Conservation (phyloP, 805 yeast species). For the Ogataea allantospora region DNA sequence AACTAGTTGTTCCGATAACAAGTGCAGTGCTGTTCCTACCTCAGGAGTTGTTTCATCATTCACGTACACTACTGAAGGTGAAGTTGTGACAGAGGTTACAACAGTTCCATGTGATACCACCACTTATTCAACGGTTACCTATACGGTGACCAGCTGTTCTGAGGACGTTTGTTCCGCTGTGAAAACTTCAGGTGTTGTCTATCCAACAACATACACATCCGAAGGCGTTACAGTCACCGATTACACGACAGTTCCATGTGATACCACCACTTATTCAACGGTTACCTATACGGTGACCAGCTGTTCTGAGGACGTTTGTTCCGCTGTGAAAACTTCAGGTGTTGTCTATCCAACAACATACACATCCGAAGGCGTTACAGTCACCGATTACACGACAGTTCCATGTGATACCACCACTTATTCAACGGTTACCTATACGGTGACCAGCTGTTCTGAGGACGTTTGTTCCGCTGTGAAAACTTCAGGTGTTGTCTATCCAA, state of each 20-base stretch:
- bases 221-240: background rate
- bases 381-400: background rate
- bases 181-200: background rate
- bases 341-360: background rate
- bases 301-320: background rate
- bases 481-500: background rate
- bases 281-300: background rate
- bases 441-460: constrained; percentile 1
- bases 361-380: background rate
- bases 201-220: background rate
- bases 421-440: background rate
- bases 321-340: background rate
- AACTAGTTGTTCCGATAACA: background rate
- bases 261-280: background rate
- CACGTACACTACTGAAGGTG: background rate
- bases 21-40: background rate
- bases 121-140: background rate
- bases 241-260: constrained; percentile 3
- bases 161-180: background rate
- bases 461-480: background rate
- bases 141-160: constrained; percentile 1
- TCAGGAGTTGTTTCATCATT: background rate
- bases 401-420: constrained; percentile 1
- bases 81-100: background rate
- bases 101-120: constrained; percentile 2